phyloP scores from a whole-genome alignment of 169 alveolate genomes.

The Plasmodium knowlesi region DNA sequence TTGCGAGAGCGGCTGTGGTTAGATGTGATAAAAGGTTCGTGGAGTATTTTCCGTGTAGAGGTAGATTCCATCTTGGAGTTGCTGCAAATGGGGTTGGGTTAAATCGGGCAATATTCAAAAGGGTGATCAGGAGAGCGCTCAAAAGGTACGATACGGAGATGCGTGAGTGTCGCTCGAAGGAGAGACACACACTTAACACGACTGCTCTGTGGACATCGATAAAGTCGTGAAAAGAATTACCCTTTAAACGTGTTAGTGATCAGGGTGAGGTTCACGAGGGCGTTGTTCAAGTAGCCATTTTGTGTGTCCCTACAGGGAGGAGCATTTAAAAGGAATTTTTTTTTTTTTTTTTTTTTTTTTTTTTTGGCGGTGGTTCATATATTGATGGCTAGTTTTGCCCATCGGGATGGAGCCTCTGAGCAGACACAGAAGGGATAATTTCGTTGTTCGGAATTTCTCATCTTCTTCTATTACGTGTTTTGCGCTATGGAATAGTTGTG shows the following conservation, averaged over 20 bases:
- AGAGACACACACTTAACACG: background rate
- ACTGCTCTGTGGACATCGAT: background rate
- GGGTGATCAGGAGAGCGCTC: no score
- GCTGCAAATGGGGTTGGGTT: background rate
- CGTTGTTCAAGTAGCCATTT: constrained; percentile 52
- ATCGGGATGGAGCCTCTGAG: background rate
- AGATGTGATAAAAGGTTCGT: constrained; percentile 10
- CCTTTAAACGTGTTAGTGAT: background rate
- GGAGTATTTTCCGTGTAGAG: background rate
- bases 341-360: background rate
- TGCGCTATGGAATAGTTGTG: constrained; percentile 22
- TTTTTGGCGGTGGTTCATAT: background rate
- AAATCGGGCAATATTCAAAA: background rate
- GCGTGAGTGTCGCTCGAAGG: background rate
- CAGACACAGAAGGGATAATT: background rate
- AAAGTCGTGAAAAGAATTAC: constrained; percentile 1
- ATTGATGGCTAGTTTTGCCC: background rate
- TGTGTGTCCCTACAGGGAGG: constrained; percentile 13
- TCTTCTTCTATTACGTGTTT: constrained; percentile 5
- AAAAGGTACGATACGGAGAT: background rate
- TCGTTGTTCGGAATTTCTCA: background rate
- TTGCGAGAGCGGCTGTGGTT: background rate
- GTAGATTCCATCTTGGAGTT: background rate
- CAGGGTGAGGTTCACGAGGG: constrained; percentile 43
- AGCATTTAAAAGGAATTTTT: background rate